These are phyloP conservation scores for Colletotrichum liaoningense DNA, from an alignment of 2,329 filamentous ascomycete genomes.

Conservation along the genomic window DNA sequence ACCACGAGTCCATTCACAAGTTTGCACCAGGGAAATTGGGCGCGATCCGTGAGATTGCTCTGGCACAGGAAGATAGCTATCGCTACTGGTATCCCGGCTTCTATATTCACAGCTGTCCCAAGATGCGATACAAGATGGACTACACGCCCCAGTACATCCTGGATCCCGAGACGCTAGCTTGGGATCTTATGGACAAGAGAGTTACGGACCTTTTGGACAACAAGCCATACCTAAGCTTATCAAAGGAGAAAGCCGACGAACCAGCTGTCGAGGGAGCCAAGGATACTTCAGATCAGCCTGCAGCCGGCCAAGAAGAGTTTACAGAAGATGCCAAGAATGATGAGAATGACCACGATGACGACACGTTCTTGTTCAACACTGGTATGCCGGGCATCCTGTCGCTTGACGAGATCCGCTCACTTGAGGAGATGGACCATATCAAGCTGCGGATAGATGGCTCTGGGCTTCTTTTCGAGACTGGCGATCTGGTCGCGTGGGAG, in stretches of 20 bases:
- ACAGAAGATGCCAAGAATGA: constrained; percentile 30
- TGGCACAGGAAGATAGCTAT: constrained; percentile 77
- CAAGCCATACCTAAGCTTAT: constrained; percentile 67
- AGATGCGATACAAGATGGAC: constrained; percentile 89
- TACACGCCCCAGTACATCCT: constrained; percentile 81
- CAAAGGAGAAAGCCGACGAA: constrained; percentile 42
- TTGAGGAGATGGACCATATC: constrained; percentile 69
- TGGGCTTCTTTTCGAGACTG: constrained; percentile 52
- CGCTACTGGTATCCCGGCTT: constrained; percentile 84
- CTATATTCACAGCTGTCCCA: constrained; percentile 84
- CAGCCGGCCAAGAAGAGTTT: background rate
- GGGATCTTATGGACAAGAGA: constrained; percentile 68
- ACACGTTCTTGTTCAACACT: constrained; percentile 64
- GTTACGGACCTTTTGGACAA: constrained; percentile 62
- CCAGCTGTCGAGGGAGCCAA: constrained; percentile 39
- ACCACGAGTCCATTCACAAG: constrained; percentile 78
- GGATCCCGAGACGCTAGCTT: constrained; percentile 73
- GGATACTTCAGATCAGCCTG: constrained; percentile 8
- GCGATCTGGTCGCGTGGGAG: constrained; percentile 71
- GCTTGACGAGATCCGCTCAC: constrained; percentile 64
- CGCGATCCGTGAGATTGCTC: constrained; percentile 77
- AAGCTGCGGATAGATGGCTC: constrained; percentile 60
- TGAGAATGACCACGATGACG: constrained; percentile 21
- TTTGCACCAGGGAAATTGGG: constrained; percentile 81
- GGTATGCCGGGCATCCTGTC: constrained; percentile 76